Percentiles rank a stretch among this genome's conserved stretches.
Conservation (phyloP, 352 stramenopile species). For the Blastocystis sp. region DNA sequence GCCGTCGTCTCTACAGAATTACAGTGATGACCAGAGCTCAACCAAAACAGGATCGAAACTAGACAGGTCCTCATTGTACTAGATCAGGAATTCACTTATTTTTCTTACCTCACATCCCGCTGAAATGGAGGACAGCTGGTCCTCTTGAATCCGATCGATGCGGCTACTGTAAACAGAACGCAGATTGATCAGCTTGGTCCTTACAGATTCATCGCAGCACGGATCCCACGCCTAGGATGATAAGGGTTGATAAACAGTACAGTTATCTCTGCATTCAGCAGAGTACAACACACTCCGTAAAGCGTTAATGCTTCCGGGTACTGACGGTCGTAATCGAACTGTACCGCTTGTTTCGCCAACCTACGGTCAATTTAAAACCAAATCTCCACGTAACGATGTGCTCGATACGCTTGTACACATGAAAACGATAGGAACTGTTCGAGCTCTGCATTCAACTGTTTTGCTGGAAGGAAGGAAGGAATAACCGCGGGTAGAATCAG, state of each 20-base stretch:
- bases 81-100: too few relatives aligned
- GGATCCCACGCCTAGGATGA: background rate
- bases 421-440: conserved; percentile 18
- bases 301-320: conserved; percentile 13
- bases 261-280: conserved; percentile 2
- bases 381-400: conserved; percentile 1
- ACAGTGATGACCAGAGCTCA: too few relatives aligned
- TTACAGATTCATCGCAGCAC: background rate
- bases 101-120: background rate
- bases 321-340: background rate
- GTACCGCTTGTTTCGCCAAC: conserved; percentile 18
- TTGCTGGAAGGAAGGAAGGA: too few relatives aligned
- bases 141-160: conserved; percentile 8
- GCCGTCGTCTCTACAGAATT: background rate
- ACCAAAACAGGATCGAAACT: too few relatives aligned
- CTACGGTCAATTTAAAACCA: background rate
- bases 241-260: background rate
- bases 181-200: background rate
- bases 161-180: conserved; percentile 23
- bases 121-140: background rate
- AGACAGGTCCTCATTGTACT: too few relatives aligned
- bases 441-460: background rate
- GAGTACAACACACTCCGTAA: conserved; percentile 24
- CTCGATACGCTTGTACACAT: conserved; percentile 2
- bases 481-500: too few relatives aligned